These are phyloP conservation scores for Sequoia sempervirens DNA, from an alignment of 75 land plant genomes.

Conservation along the genomic window DNA sequence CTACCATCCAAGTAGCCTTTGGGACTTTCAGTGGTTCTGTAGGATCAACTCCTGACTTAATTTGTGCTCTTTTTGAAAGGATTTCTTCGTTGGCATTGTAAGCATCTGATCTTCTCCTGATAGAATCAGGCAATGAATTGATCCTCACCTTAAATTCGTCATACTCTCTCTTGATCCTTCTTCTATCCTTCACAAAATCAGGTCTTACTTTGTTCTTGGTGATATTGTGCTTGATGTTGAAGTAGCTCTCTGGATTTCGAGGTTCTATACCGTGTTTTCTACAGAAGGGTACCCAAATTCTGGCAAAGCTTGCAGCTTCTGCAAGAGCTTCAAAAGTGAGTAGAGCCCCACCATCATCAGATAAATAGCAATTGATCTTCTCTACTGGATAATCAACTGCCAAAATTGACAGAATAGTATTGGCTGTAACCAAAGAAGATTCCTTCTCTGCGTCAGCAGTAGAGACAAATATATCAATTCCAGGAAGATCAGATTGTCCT, in stretches of 20 bases:
- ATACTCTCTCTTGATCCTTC: slow-evolving; percentile 72
- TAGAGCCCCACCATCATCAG: slow-evolving; percentile 83
- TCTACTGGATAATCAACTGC: too few relatives aligned
- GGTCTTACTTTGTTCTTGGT: slow-evolving; percentile 60
- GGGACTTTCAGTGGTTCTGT: slow-evolving; percentile 27
- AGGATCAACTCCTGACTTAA: slow-evolving; percentile 9
- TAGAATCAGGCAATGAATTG: slow-evolving; percentile 67
- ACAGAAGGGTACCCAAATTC: slow-evolving; percentile 73
- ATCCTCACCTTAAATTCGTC: slow-evolving; percentile 88
- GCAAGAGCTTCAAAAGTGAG: slow-evolving; percentile 85
- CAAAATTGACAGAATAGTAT: too few relatives aligned
- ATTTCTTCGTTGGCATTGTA: slow-evolving; percentile 80
- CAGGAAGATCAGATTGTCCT: too few relatives aligned
- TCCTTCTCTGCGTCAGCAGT: too few relatives aligned
- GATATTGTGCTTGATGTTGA: slow-evolving; percentile 49
- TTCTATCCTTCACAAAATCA: slow-evolving; percentile 64
- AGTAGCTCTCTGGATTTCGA: slow-evolving; percentile 68
- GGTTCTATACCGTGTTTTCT: slow-evolving; percentile 78
- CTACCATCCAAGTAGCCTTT: slow-evolving; percentile 90
- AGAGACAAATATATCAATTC: too few relatives aligned
- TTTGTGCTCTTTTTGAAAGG: slow-evolving; percentile 45
- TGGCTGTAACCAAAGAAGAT: too few relatives aligned
- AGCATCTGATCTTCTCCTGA: slow-evolving; percentile 69
- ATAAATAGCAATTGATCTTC: too few relatives aligned
- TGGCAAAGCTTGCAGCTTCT: slow-evolving; percentile 63